These are phyloP conservation scores for Xylariaceae sp. DNA, from an alignment of 2,329 filamentous ascomycete genomes.

Conservation along the genomic window DNA sequence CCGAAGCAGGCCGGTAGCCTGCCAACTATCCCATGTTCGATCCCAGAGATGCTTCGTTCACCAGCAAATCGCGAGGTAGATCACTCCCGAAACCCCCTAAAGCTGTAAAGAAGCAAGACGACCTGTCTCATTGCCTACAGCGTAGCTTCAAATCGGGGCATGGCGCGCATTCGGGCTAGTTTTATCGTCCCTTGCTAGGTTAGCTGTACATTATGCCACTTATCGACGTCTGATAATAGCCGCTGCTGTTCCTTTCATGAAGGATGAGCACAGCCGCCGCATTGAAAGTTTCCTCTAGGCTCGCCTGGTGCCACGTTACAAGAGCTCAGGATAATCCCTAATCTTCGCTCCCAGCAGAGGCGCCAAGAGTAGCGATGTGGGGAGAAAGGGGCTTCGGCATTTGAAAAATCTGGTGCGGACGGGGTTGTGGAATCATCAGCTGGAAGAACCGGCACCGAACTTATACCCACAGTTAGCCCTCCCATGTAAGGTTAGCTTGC, in stretches of 20 bases:
- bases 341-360: constrained; percentile 12
- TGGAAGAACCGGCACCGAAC: too few relatives aligned
- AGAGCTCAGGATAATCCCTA: background rate
- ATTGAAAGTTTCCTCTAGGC: too few relatives aligned
- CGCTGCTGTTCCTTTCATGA: too few relatives aligned
- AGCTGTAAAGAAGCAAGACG: too few relatives aligned
- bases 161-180: too few relatives aligned
- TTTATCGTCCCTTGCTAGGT: too few relatives aligned
- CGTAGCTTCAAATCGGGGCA: too few relatives aligned
- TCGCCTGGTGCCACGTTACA: constrained; percentile 2
- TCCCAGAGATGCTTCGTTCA: constrained; percentile 1
- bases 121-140: constrained; percentile 9
- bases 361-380: constrained; percentile 22
- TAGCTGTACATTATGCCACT: too few relatives aligned
- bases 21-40: too few relatives aligned
- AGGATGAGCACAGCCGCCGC: too few relatives aligned
- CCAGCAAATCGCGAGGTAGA: constrained; percentile 8
- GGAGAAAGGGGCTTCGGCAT: constrained; percentile 20
- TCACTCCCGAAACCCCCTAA: constrained; percentile 1
- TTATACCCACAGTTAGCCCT: constrained; percentile 10
- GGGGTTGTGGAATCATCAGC: constrained; percentile 1
- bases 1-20: too few relatives aligned
- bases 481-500: constrained; percentile 2
- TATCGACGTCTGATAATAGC: too few relatives aligned
- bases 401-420: constrained; percentile 13